A percentile compares a stretch with the other conserved stretches of the same genome.
These are phyloP conservation scores for Davidsoniella eucalypti DNA, from an alignment of 2,329 filamentous ascomycete genomes.

Conservation along the genomic window DNA sequence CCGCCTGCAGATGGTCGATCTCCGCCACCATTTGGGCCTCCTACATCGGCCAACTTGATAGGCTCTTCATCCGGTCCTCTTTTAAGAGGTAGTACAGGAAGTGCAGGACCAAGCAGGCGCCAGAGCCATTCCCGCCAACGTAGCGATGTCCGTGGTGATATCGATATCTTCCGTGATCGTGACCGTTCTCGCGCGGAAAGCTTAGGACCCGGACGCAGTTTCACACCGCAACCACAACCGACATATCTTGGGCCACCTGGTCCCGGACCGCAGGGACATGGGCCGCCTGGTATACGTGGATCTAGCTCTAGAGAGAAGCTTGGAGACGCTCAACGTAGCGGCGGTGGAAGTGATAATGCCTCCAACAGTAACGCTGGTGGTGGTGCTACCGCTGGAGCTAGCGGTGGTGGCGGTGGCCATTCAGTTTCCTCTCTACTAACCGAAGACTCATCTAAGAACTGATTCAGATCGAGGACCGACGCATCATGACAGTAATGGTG, in stretches of 20 bases:
- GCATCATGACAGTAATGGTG: no score
- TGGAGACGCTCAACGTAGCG: no score
- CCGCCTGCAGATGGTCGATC: conserved; percentile 27
- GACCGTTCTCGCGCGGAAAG: conserved; percentile 1
- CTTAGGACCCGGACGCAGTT: not conserved
- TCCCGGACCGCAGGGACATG: not conserved
- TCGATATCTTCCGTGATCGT: not conserved
- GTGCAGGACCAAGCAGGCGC: conserved; percentile 23
- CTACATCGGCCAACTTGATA: conserved; percentile 20
- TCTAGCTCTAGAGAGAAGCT: no score
- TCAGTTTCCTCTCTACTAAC: conserved; percentile 29
- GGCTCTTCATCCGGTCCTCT: no score
- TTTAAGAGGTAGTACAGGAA: not conserved
- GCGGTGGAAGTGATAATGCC: not conserved
- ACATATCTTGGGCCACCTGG: not conserved
- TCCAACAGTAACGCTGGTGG: not conserved
- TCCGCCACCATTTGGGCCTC: conserved; percentile 15
- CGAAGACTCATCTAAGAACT: conserved; percentile 19
- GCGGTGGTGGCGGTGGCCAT: conserved; percentile 18
- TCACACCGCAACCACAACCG: conserved; percentile 1
- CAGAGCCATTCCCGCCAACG: conserved; percentile 46
- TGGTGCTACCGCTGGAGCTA: not conserved
- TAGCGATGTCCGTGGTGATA: conserved; percentile 33
- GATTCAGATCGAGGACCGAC: no score
- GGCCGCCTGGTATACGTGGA: no score